These are phyloP conservation scores for Fusarium ambrosium DNA, from an alignment of 2,329 filamentous ascomycete species.

Conservation along the genomic window DNA sequence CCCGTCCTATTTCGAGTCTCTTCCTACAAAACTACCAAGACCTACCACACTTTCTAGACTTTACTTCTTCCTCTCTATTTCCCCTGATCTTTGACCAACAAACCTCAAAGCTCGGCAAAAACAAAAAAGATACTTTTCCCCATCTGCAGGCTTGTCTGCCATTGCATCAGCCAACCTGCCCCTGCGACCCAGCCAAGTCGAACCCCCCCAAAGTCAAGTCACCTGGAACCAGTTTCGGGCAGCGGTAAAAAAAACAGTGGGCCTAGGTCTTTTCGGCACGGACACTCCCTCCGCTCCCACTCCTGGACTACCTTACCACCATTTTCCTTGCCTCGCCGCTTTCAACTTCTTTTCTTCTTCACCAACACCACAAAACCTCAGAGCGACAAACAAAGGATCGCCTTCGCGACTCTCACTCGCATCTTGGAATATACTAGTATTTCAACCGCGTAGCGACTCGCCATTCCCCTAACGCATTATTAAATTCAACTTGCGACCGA, in stretches of 20 bases:
- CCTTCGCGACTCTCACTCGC: constrained; percentile 7
- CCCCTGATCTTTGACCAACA: neutral
- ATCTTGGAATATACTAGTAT: constrained; percentile 30
- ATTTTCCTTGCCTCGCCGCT: constrained; percentile 13
- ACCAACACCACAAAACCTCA: constrained; percentile 22
- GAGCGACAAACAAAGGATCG: constrained; percentile 20
- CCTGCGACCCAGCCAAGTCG: neutral
- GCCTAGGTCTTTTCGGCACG: constrained; percentile 11
- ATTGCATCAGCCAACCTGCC: constrained; percentile 5
- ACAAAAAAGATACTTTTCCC: neutral
- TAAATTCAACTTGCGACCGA: constrained; percentile 28
- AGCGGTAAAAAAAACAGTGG: constrained; percentile 27
- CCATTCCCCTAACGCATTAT: constrained; percentile 18
- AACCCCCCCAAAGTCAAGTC: constrained; percentile 23
- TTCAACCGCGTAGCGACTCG: constrained; percentile 20
- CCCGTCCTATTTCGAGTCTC: constrained; percentile 11
- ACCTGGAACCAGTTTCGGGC: constrained; percentile 2
- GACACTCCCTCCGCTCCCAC: constrained; percentile 29
- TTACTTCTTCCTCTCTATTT: constrained; percentile 10
- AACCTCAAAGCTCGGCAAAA: neutral
- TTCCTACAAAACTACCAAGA: constrained; percentile 32
- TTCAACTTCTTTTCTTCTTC: constrained; percentile 25
- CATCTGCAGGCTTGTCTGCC: neutral
- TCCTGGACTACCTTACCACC: constrained; percentile 14
- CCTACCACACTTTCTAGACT: constrained; percentile 5